phyloP scores from a whole-genome alignment of 352 stramenopile species.

The Globisporangium abappressorium region DNA sequence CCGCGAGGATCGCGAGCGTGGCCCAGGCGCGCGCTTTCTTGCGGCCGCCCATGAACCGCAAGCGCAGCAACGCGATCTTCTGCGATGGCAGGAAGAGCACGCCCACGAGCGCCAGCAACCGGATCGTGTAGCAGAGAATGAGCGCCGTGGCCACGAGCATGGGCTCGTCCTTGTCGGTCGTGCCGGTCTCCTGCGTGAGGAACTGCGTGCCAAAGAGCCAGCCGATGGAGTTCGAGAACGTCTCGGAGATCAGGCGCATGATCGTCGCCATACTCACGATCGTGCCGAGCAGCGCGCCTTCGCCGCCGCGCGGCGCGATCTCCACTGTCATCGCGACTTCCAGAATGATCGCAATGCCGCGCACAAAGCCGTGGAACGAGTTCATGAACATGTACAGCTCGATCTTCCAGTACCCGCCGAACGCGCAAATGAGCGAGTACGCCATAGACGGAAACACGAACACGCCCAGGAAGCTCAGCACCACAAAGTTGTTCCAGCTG shows the following conservation, averaged over 20 bases:
- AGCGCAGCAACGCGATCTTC: conserved; percentile 18
- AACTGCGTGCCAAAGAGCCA: conserved; percentile 22
- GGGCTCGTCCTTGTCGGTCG: conserved; percentile 21
- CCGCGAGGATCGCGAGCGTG: conserved; percentile 18
- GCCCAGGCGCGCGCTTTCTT: conserved; percentile 16
- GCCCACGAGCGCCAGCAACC: conserved; percentile 23
- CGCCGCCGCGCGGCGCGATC: conserved; percentile 37
- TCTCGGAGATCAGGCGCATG: conserved; percentile 29
- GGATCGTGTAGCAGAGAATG: conserved; percentile 25
- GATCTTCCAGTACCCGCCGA: conserved; percentile 26
- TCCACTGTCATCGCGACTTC: conserved; percentile 38
- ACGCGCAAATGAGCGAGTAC: conserved; percentile 22
- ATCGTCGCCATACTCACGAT: conserved; percentile 41
- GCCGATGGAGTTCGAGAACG: conserved; percentile 22
- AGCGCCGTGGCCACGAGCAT: conserved; percentile 31
- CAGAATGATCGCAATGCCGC: conserved; percentile 30
- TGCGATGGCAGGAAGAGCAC: conserved; percentile 23
- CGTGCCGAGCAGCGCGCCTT: conserved; percentile 41
- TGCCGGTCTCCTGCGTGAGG: conserved; percentile 15
- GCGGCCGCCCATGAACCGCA: conserved; percentile 18
- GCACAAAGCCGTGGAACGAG: conserved; percentile 36
- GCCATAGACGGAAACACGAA: conserved; percentile 27
- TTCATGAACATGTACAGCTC: conserved; percentile 35
- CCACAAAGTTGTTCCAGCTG: conserved; percentile 34
- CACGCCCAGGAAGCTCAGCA: conserved; percentile 22